Evolutionary conservation across 192 early-diverging fungal genomes (phyloP).

Genomic region (Backusella tarrabulga): DNA sequence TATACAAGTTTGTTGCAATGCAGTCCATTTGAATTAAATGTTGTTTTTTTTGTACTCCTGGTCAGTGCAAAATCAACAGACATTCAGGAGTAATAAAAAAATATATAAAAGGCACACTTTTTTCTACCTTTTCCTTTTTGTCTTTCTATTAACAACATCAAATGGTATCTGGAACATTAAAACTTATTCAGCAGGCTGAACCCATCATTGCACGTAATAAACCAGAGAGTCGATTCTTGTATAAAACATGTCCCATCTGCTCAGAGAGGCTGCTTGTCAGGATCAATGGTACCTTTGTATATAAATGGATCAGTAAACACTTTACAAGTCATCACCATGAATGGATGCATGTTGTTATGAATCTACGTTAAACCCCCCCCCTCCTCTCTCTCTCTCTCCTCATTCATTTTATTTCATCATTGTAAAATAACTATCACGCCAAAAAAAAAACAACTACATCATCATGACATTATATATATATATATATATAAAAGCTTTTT

Average conservation of each 20-base stretch:
- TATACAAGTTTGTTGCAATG: background rate
- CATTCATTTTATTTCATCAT: background rate
- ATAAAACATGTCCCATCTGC: constrained; percentile 30
- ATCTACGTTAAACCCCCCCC: background rate
- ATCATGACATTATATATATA: background rate
- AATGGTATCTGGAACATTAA: background rate
- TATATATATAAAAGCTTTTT: background rate
- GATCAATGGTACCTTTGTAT: constrained; percentile 26
- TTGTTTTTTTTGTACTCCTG: background rate
- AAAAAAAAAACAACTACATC: background rate
- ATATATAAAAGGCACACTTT: background rate
- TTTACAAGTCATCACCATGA: constrained; percentile 26
- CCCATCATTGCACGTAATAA: background rate
- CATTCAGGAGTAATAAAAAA: background rate
- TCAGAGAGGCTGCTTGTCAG: constrained; percentile 23
- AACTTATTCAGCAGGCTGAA: background rate
- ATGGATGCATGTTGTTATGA: constrained; percentile 25
- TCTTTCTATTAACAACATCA: background rate
- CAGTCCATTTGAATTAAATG: constrained; percentile 4
- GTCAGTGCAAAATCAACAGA: background rate
- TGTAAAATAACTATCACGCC: background rate
- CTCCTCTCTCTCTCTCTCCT: too few relatives aligned
- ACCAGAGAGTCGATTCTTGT: background rate
- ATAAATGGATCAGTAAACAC: constrained; percentile 29
- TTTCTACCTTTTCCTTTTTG: background rate